These are phyloP conservation scores for Allodekkera sacchari DNA, from an alignment of 805 yeast genomes.

Conservation along the genomic window DNA sequence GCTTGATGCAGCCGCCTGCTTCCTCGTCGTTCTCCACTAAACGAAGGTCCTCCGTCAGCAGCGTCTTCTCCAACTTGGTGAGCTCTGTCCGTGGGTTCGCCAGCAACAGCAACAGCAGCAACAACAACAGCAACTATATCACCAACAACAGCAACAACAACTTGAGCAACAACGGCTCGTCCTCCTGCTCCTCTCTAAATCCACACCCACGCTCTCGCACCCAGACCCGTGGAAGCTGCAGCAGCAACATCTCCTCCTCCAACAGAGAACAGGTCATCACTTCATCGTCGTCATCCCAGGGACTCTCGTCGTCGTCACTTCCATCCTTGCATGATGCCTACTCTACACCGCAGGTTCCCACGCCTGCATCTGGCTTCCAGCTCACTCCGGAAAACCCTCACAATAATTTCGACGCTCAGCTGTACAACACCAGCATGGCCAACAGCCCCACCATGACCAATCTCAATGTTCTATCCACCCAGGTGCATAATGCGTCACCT, in stretches of 20 bases:
- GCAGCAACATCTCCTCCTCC: conserved; percentile 1
- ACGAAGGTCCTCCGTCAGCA: conserved; percentile 22
- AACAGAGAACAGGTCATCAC: neutral
- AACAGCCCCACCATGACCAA: conserved; percentile 24
- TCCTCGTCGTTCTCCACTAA: conserved; percentile 2
- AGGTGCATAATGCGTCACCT: too few species aligned
- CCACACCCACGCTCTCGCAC: too few species aligned
- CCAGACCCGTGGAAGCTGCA: neutral
- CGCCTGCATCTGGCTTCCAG: neutral
- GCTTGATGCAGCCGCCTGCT: neutral
- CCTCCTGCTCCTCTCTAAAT: neutral
- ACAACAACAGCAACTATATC: neutral
- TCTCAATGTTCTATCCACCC: conserved; percentile 12
- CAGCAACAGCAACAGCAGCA: conserved; percentile 2
- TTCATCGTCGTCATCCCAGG: conserved; percentile 1
- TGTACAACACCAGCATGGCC: conserved; percentile 19
- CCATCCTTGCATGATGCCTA: conserved; percentile 1
- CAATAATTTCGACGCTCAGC: conserved; percentile 20
- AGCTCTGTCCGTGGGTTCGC: conserved; percentile 18
- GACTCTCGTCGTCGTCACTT: conserved; percentile 2
- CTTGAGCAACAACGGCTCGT: neutral
- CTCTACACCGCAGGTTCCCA: neutral
- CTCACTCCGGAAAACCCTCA: conserved; percentile 9
- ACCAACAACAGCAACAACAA: neutral
- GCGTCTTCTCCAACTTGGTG: conserved; percentile 18